Conservation (phyloP, 2,329 filamentous ascomycete species). For the Periconia digitata region DNA sequence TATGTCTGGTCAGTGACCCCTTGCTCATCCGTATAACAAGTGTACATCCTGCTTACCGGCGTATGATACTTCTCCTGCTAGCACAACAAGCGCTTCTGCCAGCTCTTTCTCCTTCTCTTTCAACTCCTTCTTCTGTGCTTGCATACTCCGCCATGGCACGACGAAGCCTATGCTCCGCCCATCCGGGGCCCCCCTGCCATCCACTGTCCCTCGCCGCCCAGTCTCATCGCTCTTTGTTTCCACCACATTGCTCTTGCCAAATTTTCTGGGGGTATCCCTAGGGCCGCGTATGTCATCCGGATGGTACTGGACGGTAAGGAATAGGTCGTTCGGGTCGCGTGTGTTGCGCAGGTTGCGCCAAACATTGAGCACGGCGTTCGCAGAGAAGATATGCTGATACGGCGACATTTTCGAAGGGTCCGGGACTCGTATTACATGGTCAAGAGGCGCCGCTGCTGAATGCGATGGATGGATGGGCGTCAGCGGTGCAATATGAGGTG, state of each 20-base stretch:
- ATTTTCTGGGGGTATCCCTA: slow-evolving; percentile 14
- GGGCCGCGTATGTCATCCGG: slow-evolving; percentile 25
- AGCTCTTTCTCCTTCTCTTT: slow-evolving; percentile 37
- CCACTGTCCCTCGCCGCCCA: slow-evolving; percentile 18
- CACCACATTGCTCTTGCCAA: slow-evolving; percentile 15
- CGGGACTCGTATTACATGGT: slow-evolving; percentile 18
- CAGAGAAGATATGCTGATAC: slow-evolving; percentile 37
- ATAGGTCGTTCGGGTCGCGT: slow-evolving; percentile 33
- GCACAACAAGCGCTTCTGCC: slow-evolving; percentile 36
- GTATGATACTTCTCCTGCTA: slow-evolving; percentile 37
- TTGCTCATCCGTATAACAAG: not conserved
- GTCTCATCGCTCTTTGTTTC: slow-evolving; percentile 22
- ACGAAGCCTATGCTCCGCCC: slow-evolving; percentile 39
- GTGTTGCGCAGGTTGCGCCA: slow-evolving; percentile 36
- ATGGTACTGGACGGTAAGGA: slow-evolving; percentile 38
- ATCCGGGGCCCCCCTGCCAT: slow-evolving; percentile 5
- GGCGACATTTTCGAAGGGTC: slow-evolving; percentile 22
- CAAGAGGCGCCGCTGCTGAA: not conserved
- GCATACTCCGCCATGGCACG: slow-evolving; percentile 40
- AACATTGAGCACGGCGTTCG: slow-evolving; percentile 37
- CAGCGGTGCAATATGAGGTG: not conserved
- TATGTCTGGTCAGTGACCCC: slow-evolving; percentile 7
- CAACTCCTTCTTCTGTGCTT: slow-evolving; percentile 34
- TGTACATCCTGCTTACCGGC: slow-evolving; percentile 22
- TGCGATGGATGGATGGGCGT: not conserved